A percentile compares a stretch with the other conserved stretches of the same genome.
Evolutionary conservation across 257 asterid species (phyloP).

Genomic region (Solanum megistacrolobum): DNA sequence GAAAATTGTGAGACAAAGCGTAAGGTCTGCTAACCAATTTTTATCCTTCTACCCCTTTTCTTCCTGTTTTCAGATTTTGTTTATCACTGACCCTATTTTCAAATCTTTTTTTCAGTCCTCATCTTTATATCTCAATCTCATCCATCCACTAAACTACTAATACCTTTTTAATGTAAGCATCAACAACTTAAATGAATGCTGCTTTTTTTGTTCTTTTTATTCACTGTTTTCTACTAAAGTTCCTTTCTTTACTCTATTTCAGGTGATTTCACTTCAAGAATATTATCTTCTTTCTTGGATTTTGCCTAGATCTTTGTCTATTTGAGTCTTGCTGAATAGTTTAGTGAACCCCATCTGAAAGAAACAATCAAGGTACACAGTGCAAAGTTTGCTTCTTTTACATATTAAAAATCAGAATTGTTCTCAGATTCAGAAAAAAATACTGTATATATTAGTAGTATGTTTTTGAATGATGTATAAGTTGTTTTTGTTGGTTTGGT

Average conservation of each 20-base stretch:
- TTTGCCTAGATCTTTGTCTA: slow-evolving; percentile 37
- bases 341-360: background rate
- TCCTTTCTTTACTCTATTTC: slow-evolving; percentile 7
- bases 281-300: slow-evolving; percentile 18
- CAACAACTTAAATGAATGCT: slow-evolving; percentile 19
- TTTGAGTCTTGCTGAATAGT: slow-evolving; percentile 20
- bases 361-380: slow-evolving; percentile 26
- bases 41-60: background rate
- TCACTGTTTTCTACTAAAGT: slow-evolving; percentile 12
- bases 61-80: slow-evolving; percentile 21
- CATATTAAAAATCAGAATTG: background rate
- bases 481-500: background rate
- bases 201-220: slow-evolving; percentile 18
- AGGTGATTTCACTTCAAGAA: slow-evolving; percentile 25
- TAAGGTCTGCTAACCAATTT: background rate
- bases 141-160: no score
- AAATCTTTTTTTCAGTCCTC: background rate
- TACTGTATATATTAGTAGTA: background rate
- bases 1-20: no score
- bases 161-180: slow-evolving; percentile 19
- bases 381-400: slow-evolving; percentile 7
- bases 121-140: no score
- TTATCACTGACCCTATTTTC: slow-evolving; percentile 33
- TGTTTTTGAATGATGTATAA: background rate
- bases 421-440: background rate